Evolutionary conservation across 148 eudicot species (phyloP).

Genomic region (Nepenthes gracilis): DNA sequence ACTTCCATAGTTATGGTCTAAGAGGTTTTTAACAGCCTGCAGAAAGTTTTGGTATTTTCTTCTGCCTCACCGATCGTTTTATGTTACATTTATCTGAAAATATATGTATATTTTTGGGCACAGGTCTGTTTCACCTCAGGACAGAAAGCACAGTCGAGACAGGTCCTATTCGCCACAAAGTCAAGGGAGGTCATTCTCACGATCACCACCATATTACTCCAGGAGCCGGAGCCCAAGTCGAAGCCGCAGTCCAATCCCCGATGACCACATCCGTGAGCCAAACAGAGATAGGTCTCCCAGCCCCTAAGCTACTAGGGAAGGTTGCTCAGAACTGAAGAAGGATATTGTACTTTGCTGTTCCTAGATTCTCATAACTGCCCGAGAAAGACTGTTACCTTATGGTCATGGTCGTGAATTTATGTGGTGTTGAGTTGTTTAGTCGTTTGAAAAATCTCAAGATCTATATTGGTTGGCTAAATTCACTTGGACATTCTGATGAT

Average conservation of each 20-base stretch:
- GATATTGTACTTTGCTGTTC: neutral
- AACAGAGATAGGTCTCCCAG: slow-evolving; percentile 37
- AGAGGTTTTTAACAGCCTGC: too few species aligned
- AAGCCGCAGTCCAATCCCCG: slow-evolving; percentile 16
- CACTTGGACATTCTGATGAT: too few species aligned
- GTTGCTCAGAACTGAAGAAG: neutral
- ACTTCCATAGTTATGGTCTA: too few species aligned
- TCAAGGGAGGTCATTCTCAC: slow-evolving; percentile 17
- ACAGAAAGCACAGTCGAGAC: slow-evolving; percentile 47
- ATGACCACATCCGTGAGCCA: slow-evolving; percentile 16
- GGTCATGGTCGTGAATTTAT: too few species aligned
- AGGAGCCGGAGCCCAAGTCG: slow-evolving; percentile 23
- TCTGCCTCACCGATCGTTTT: neutral
- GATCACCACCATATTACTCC: slow-evolving; percentile 34
- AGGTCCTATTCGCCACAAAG: slow-evolving; percentile 26
- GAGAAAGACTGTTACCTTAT: too few species aligned
- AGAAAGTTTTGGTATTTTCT: too few species aligned
- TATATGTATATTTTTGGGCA: neutral
- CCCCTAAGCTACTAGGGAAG: slow-evolving; percentile 2
- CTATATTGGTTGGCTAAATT: too few species aligned
- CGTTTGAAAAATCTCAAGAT: too few species aligned
- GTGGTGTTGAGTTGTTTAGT: too few species aligned
- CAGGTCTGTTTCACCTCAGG: slow-evolving; percentile 79
- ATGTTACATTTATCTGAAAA: neutral
- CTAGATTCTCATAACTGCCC: too few species aligned